Percentiles rank a stretch among this genome's conserved stretches.
Conservation (phyloP, 345 rosid genomes). For the Gossypium stocksii region DNA sequence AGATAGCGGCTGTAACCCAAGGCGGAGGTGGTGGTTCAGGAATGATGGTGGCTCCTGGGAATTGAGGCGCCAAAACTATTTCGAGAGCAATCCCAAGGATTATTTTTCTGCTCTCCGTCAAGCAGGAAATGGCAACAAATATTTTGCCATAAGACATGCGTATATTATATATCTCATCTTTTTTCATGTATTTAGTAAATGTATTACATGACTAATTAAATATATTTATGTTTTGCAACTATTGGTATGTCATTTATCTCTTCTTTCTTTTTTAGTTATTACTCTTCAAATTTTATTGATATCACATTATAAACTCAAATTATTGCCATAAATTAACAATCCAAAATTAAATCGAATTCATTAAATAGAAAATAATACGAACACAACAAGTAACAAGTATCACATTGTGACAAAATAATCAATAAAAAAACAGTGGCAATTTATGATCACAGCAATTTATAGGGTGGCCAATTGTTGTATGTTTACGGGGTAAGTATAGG, state of each 20-base stretch:
- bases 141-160: not conserved
- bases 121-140: not conserved
- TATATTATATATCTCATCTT: not conserved
- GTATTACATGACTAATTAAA: not conserved
- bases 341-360: not conserved
- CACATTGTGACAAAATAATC: not conserved
- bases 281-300: too few relatives aligned
- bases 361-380: not conserved
- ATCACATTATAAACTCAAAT: not conserved
- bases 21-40: constrained; percentile 10
- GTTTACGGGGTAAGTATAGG: constrained; percentile 64
- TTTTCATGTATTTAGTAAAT: not conserved
- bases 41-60: not conserved
- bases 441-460: constrained; percentile 11
- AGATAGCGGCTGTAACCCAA: not conserved
- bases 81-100: constrained; percentile 15
- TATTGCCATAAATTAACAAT: not conserved
- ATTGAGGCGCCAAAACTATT: not conserved
- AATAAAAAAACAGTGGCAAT: not conserved
- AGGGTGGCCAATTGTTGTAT: constrained; percentile 63
- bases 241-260: too few relatives aligned
- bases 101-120: constrained; percentile 15
- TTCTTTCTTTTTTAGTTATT: too few relatives aligned
- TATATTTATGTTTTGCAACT: too few relatives aligned
- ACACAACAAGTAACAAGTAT: not conserved